Percentiles rank a stretch among this genome's conserved stretches.
phyloP scores from a whole-genome alignment of 83 land plant species.

The Thuja plicata region DNA sequence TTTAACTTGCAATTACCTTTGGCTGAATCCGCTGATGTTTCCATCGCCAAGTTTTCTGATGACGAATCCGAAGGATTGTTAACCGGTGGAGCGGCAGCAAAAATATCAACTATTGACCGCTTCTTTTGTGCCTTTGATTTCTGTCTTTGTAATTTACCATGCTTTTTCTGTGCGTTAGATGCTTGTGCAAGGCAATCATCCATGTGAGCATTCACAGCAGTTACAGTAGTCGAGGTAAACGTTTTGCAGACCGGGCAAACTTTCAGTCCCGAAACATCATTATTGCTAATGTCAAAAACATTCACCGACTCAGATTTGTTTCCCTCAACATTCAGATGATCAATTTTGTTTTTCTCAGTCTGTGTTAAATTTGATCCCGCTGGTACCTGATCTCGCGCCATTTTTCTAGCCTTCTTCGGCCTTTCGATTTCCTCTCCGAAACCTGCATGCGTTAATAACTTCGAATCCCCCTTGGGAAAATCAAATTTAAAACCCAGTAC shows the following conservation, averaged over 20 bases:
- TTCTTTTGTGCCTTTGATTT: constrained; percentile 55
- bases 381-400: background rate
- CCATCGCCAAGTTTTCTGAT: background rate
- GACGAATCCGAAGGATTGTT: background rate
- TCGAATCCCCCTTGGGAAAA: background rate
- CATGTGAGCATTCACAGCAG: constrained; percentile 77
- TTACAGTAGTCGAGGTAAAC: constrained; percentile 54
- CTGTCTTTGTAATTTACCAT: constrained; percentile 15
- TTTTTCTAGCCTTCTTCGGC: background rate
- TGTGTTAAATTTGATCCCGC: background rate
- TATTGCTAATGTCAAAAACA: background rate
- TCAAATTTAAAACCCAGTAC: background rate
- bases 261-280: constrained; percentile 19
- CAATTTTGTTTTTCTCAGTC: background rate
- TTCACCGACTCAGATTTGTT: background rate
- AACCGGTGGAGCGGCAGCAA: constrained; percentile 29
- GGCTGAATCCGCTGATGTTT: background rate
- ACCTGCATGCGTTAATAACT: background rate
- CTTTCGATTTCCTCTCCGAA: background rate
- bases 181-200: constrained; percentile 63
- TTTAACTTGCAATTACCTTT: background rate
- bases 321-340: background rate
- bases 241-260: constrained; percentile 69
- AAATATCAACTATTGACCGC: constrained; percentile 57
- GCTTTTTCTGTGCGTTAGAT: constrained; percentile 19